Base-by-base conservation (phyloP, 495 filamentous ascomycete species). In the Hypomontagnella monticulosa region DNA sequence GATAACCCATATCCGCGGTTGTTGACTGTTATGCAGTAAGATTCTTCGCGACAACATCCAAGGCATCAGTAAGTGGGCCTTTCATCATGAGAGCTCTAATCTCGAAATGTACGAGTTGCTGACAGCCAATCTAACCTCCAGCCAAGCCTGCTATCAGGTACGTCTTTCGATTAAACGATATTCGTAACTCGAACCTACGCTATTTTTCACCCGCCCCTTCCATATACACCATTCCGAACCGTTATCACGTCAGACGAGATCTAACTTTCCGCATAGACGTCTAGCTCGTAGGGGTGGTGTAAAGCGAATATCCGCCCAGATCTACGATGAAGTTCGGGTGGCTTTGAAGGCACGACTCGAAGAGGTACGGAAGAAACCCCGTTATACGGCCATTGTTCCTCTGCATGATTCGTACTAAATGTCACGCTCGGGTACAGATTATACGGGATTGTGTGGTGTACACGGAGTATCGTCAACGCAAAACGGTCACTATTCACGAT, bases 211-310 rank as follows among this genome's bases (percentile, higher is more conserved):
- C 40, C 16, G 27, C 32, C 47, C 36, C 19, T 32, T 18, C 18
- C n/a, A 34, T 33, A 9, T 59, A 42, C 55, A 12, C 33, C 41
- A 41, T 41, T 41, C n/a, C n/a, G 16, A 16, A 37, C 16, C 40
- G 20, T 66, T 32, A 40, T 32, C 32, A 16, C 55, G 23, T 14
- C 11, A 50, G 12, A 46, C 16, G 46, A 40, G 60, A 34, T 52
- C 64, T 58, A 50, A 61, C 32, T 11, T 11, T 16, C 20, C 1
- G 23, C n/a, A 18, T 53, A 93, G 91, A 44, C 90, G 91, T 52
- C 79, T 96, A 3, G 92, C 92, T 4, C 85, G 92, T 1, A 86
- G 92, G 14, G 92, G 92, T 3, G 92, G 92, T 0, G 85, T 95
- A 4, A 90, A 91, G 63, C 78, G 92, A 0, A 92, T 96, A 14